These are phyloP conservation scores for Cucurbita ficifolia DNA, from an alignment of 306 rosid genomes.

Conservation along the genomic window DNA sequence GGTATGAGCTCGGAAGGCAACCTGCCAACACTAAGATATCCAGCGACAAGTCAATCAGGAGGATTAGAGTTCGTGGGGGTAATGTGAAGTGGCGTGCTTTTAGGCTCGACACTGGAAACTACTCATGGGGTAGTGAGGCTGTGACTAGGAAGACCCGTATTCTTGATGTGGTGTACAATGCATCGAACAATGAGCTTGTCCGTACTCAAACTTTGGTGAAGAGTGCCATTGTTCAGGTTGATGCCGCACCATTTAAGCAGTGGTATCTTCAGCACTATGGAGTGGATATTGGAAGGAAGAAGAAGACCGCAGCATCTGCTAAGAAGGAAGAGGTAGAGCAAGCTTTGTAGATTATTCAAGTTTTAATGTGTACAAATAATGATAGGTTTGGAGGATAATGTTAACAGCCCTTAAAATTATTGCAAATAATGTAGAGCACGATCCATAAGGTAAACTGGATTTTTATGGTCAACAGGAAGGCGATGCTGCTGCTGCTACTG, in stretches of 20 bases:
- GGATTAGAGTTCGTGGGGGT: slow-evolving; percentile 1
- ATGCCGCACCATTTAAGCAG: slow-evolving; percentile 3
- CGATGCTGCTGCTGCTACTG: neutral
- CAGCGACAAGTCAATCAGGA: neutral
- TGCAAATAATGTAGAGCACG: neutral
- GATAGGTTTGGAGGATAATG: neutral
- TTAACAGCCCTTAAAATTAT: neutral
- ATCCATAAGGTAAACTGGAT: neutral
- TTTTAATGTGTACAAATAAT: neutral
- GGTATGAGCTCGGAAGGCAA: slow-evolving; percentile 2
- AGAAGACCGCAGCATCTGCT: neutral
- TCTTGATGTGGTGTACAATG: slow-evolving; percentile 3
- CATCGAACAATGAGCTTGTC: neutral
- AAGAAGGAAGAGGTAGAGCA: slow-evolving; percentile 1
- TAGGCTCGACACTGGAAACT: neutral
- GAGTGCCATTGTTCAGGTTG: slow-evolving; percentile 5
- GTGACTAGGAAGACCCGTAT: slow-evolving; percentile 5
- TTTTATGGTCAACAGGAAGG: neutral
- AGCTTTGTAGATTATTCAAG: neutral
- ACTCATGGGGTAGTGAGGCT: slow-evolving; percentile 1
- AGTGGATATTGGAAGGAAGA: slow-evolving; percentile 5
- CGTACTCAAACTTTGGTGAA: slow-evolving; percentile 5
- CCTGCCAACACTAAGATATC: slow-evolving; percentile 4
- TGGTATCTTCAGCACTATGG: slow-evolving; percentile 3
- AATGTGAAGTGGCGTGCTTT: slow-evolving; percentile 6